A percentile compares a stretch with the other conserved stretches of the same genome.
phyloP scores from a whole-genome alignment of 2,329 filamentous ascomycete species.

The Beauveria bassiana region DNA sequence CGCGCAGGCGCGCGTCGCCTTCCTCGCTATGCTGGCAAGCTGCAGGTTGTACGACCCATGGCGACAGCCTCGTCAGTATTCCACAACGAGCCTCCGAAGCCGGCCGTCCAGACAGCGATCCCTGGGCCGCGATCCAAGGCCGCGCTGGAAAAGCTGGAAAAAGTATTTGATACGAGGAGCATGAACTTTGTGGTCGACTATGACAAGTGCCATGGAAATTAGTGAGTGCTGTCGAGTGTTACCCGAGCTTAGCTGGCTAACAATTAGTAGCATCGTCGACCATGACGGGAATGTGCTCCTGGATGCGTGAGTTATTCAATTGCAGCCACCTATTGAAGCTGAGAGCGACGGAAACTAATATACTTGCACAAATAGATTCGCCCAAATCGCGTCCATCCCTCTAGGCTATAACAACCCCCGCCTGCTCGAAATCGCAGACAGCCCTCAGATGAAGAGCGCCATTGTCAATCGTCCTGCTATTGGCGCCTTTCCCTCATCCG shows the following conservation, averaged over 20 bases:
- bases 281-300: slow-evolving; percentile 64
- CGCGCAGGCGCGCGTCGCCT: slow-evolving; percentile 5
- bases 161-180: slow-evolving; percentile 79
- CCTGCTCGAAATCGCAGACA: slow-evolving; percentile 61
- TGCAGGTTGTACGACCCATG: slow-evolving; percentile 1
- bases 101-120: slow-evolving; percentile 52
- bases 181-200: slow-evolving; percentile 79
- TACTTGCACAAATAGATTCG: slow-evolving; percentile 47
- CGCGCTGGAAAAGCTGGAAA: slow-evolving; percentile 60
- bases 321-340: background rate
- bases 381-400: slow-evolving; percentile 88
- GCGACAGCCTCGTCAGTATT: slow-evolving; percentile 30
- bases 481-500: slow-evolving; percentile 81
- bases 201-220: slow-evolving; percentile 69
- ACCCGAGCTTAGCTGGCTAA: background rate
- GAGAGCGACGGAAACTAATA: background rate
- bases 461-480: slow-evolving; percentile 84
- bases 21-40: background rate
- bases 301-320: slow-evolving; percentile 48
- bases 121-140: slow-evolving; percentile 70
- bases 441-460: slow-evolving; percentile 69
- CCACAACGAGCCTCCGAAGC: slow-evolving; percentile 43
- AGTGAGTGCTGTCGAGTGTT: slow-evolving; percentile 25
- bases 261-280: slow-evolving; percentile 44
- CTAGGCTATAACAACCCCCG: slow-evolving; percentile 87